phyloP scores from a whole-genome alignment of 2,329 filamentous ascomycete species.

The Clarireedia hainanense region DNA sequence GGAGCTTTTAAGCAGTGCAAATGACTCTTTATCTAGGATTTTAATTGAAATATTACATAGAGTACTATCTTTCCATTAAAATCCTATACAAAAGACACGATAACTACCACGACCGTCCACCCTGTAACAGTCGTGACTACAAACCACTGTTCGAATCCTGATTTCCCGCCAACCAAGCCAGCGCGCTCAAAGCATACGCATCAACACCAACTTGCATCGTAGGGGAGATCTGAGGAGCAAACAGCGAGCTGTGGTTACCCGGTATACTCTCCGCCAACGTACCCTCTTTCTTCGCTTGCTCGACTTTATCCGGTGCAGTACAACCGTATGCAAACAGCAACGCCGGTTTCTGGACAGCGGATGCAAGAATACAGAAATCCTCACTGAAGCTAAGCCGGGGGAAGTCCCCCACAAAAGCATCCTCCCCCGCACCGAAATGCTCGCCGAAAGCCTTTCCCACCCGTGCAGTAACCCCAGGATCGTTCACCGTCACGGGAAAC shows the following conservation, averaged over 20 bases:
- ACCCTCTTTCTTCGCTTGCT: constrained; percentile 38
- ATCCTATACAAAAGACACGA: too few relatives aligned
- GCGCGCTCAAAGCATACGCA: constrained; percentile 40
- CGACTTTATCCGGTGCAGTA: constrained; percentile 40
- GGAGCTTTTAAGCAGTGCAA: too few relatives aligned
- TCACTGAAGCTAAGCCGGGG: constrained; percentile 9
- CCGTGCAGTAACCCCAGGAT: constrained; percentile 5
- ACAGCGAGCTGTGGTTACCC: constrained; percentile 49
- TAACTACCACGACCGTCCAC: too few relatives aligned
- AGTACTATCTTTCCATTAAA: too few relatives aligned
- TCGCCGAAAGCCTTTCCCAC: neutral
- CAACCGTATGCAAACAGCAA: constrained; percentile 42
- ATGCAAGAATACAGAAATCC: constrained; percentile 39
- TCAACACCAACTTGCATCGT: constrained; percentile 45
- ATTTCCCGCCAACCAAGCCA: constrained; percentile 33
- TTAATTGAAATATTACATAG: too few relatives aligned
- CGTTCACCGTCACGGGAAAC: constrained; percentile 12
- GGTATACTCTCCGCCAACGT: constrained; percentile 39
- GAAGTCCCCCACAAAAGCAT: constrained; percentile 7
- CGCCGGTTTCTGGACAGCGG: constrained; percentile 33
- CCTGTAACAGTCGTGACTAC: too few relatives aligned
- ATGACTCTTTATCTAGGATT: too few relatives aligned
- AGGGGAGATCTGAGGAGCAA: constrained; percentile 50
- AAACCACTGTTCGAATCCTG: neutral
- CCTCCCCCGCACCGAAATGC: neutral